phyloP scores from a whole-genome alignment of 192 early-diverging fungal species.

The Helicostylum pulchrum region DNA sequence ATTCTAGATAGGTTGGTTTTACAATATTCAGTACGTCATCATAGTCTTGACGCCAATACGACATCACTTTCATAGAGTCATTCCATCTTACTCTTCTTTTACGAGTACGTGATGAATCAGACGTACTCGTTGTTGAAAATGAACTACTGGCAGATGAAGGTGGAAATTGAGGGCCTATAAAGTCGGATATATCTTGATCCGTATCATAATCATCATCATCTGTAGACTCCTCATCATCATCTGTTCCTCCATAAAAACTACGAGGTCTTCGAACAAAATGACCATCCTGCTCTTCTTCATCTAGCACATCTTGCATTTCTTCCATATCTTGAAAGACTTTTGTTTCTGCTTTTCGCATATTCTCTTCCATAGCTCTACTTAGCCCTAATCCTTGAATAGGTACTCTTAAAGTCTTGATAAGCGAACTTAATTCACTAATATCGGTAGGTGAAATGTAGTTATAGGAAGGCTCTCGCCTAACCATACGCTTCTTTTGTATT shows the following conservation, averaged over 20 bases:
- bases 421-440: constrained; percentile 24
- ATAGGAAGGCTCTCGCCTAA: constrained; percentile 23
- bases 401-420: constrained; percentile 24
- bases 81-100: neutral
- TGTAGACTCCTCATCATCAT: neutral
- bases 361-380: constrained; percentile 26
- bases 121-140: neutral
- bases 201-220: neutral
- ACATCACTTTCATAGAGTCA: constrained; percentile 13
- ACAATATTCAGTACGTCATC: constrained; percentile 13
- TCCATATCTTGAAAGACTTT: neutral
- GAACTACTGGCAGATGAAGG: neutral
- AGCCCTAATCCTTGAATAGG: constrained; percentile 28
- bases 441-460: constrained; percentile 27
- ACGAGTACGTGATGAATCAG: neutral
- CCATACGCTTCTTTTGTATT: constrained; percentile 24
- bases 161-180: neutral
- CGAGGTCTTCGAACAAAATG: neutral
- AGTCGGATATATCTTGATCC: too few relatives aligned
- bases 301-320: neutral
- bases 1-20: constrained; percentile 16
- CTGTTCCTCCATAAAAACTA: constrained; percentile 8
- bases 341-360: constrained; percentile 19
- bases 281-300: neutral
- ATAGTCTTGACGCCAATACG: constrained; percentile 21